Percentiles rank a stretch among this genome's conserved stretches.
Conservation (phyloP, 768 basidiomycete species). For the Daedaleopsis sinensis region DNA sequence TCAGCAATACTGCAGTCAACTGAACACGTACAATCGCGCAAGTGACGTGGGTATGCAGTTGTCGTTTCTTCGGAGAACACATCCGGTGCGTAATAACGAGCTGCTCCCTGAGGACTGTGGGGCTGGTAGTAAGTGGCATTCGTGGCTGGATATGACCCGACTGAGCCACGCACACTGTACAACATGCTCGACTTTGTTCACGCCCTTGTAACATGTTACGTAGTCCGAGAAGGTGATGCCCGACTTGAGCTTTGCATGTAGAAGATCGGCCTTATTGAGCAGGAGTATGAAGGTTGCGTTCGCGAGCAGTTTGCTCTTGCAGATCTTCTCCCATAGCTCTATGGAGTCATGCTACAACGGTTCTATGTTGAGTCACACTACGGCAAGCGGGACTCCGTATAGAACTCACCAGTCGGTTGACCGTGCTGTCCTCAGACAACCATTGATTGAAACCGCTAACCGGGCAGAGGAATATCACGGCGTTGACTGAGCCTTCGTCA, state of each 20-base stretch:
- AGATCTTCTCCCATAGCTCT: constrained; percentile 57
- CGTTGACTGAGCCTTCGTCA: constrained; percentile 43
- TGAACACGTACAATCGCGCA: constrained; percentile 43
- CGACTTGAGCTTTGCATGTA: constrained; percentile 50
- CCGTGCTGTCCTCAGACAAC: constrained; percentile 54
- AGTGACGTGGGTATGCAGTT: constrained; percentile 54
- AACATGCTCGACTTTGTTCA: constrained; percentile 53
- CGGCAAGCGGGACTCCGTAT: not conserved
- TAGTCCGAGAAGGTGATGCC: constrained; percentile 47
- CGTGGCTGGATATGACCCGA: not conserved
- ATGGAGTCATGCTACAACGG: constrained; percentile 51
- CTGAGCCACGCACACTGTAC: constrained; percentile 45
- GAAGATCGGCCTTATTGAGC: constrained; percentile 61
- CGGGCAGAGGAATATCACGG: constrained; percentile 65
- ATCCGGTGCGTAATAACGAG: constrained; percentile 50
- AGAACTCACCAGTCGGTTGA: constrained; percentile 56
- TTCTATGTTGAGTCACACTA: not conserved
- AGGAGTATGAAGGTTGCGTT: constrained; percentile 57
- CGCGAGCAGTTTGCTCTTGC: constrained; percentile 54
- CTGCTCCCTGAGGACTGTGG: constrained; percentile 49
- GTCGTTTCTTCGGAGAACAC: constrained; percentile 46
- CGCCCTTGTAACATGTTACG: constrained; percentile 50
- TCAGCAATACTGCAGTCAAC: not conserved
- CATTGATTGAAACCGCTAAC: constrained; percentile 64
- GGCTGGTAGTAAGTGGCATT: not conserved